Conservation (phyloP, 2,329 filamentous ascomycete genomes). For the Escovopsis sp. region DNA sequence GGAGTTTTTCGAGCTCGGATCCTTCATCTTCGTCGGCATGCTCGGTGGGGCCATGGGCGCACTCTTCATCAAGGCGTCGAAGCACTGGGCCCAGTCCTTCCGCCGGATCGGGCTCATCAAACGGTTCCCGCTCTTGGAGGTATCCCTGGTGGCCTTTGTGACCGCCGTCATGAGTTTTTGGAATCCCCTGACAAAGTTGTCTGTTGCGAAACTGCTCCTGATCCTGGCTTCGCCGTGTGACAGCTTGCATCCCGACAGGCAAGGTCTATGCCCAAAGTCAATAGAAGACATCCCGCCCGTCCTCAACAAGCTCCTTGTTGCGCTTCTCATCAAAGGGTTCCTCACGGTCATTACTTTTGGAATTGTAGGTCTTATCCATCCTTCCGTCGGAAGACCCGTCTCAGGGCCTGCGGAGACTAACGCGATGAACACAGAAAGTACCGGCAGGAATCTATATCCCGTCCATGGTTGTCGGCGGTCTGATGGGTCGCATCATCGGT, state of each 20-base stretch:
- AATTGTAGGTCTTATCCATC: constrained; percentile 38
- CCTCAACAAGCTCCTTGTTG: constrained; percentile 54
- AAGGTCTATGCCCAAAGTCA: constrained; percentile 63
- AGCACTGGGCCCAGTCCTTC: constrained; percentile 80
- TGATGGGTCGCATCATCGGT: constrained; percentile 78
- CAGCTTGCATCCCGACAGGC: constrained; percentile 45
- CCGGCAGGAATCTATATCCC: constrained; percentile 96
- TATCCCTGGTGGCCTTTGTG: constrained; percentile 70
- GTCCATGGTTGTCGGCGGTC: constrained; percentile 93
- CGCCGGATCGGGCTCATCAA: constrained; percentile 71
- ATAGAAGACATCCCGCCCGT: constrained; percentile 67
- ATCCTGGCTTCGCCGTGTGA: constrained; percentile 85
- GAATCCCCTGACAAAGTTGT: constrained; percentile 79
- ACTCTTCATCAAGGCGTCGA: constrained; percentile 90
- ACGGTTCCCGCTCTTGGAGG: constrained; percentile 69
- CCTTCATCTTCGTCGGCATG: constrained; percentile 75
- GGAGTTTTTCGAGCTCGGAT: constrained; percentile 80
- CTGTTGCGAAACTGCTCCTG: constrained; percentile 79
- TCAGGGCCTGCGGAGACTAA: constrained; percentile 3
- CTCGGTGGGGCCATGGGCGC: constrained; percentile 76
- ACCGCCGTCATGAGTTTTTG: constrained; percentile 84
- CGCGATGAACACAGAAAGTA: constrained; percentile 47
- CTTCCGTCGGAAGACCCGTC: background rate
- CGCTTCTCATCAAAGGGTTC: constrained; percentile 80
- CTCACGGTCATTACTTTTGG: constrained; percentile 87